Evolutionary conservation across 2,329 filamentous ascomycete genomes (phyloP), one percentile per base, ranked within the genome.

Genomic region (Leptographium galeiforme): DNA sequence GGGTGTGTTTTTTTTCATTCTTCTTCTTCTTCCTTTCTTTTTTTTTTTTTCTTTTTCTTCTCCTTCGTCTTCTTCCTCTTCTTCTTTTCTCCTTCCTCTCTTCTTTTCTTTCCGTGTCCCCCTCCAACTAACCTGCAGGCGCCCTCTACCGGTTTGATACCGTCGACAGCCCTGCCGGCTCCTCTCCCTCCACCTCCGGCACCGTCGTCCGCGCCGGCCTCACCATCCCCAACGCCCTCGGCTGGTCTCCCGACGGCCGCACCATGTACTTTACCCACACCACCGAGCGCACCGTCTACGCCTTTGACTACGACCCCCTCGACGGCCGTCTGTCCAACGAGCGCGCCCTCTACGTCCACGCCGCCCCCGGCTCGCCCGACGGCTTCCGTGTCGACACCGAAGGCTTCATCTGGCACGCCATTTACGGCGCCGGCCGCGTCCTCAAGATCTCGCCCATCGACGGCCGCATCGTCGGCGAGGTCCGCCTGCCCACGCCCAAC

Each of bases 221-320:
- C 60, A 84, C 77, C 38, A 94, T 95, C 60, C 89, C 90, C 53
- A 95, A 95, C 69, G 84, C 86, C 49, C 81, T 90, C 50, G 84
- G 85, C 58, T 95, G 87, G 86, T 89, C 86, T 44, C 73, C 75
- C 13, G 79, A 85, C 63, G 73, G 79, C 62, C 79, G 78, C 64
- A 88, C 76, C 54, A 82, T 93, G 76, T 95, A 88, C 74, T 84
- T 90, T 64, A 89, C 87, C 30, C 84, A 95, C 70, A 88, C 87
- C 41, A 81, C 84, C 6, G 79, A 77, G 36, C 75, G 77, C 57
- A 79, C 78, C 53, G 83, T 96, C 59, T 82, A 79, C 60, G 81
- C 82, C 25, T 89, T 84, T 65, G 85, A 91, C 68, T 95, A 86
- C 68, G 73, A 85, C 60, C 62, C 70, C 1, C 64, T 67, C n/a